Base-by-base conservation (phyloP, 73 alveolate genomes). In the Paramecium sonneborni region DNA sequence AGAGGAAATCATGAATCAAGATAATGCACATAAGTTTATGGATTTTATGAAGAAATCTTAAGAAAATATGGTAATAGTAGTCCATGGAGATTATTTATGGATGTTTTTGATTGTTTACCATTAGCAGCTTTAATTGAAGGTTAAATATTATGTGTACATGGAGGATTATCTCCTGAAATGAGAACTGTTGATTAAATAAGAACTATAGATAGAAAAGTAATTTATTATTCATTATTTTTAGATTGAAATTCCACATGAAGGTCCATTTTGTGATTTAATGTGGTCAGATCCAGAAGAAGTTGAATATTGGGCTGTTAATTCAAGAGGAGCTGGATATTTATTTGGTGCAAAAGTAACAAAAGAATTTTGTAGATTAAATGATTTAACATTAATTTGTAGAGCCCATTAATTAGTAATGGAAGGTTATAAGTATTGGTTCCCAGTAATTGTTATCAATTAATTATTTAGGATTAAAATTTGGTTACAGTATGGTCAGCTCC, bases 401-500 rank as follows among this genome's bases (percentile, higher is more conserved):
- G 98, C 98, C 37, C 99, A 96, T 92, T 94, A 96, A 44, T 76
- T 96, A 28, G 97, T 94, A 1, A 76, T 84, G 87, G 97, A 96
- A 85, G 99, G 99, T 24, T 95, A 92, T 69, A 95, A 96, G 92
- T 94, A 93, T 89, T 95, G 98, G 97, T 96, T 96, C 97, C 93
- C 95, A n/a, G 92, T 95, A 79, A 85, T 92, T 85, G 85, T 94
- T 26, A 95, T 90, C n/a, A n/a, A 74, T 88, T 76, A 74, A 84
- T 88, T 56, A 88, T 76, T 34, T 93, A 86, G 91, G 98, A 96
- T 82, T 76, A 97, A 90, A 94, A 93, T 52, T 93, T 97, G 30
- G 98, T 97, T 26, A 97, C 99, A 5, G 99, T 97, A 79, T 97
- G 99, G 99, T 95, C 98, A 24, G 99, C 98, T 14, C 99, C 99